Percentiles rank a stretch among this genome's conserved stretches.
Evolutionary conservation across 2,329 filamentous ascomycete genomes (phyloP).

Genomic region (Apiospora aurea): DNA sequence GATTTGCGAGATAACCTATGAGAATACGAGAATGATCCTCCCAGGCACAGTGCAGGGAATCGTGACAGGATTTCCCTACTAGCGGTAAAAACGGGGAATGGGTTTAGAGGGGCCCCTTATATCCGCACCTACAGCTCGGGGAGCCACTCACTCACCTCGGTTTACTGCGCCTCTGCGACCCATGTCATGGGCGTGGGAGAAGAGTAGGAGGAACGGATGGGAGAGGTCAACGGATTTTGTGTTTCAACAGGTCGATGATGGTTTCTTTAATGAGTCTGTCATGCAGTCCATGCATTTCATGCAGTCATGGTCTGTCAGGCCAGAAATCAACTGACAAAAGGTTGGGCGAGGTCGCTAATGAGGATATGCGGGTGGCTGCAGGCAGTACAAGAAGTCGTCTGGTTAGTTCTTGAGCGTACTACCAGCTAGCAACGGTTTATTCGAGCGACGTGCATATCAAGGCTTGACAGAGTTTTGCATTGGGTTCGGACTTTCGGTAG

Average conservation of each 20-base stretch:
- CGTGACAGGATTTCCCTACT: slow-evolving; percentile 1
- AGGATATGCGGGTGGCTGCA: slow-evolving; percentile 19
- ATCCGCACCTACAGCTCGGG: not conserved
- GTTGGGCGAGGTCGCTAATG: slow-evolving; percentile 7
- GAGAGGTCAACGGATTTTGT: not conserved
- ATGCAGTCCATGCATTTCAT: not conserved
- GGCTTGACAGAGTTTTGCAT: not conserved
- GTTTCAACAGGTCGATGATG: slow-evolving; percentile 4
- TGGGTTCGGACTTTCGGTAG: slow-evolving; percentile 18
- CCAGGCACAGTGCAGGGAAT: slow-evolving; percentile 5
- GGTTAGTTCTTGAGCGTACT: not conserved
- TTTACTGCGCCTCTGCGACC: slow-evolving; percentile 8
- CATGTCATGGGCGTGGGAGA: not conserved
- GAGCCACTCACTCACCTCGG: slow-evolving; percentile 7
- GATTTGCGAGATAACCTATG: slow-evolving; percentile 10
- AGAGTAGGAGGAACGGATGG: not conserved
- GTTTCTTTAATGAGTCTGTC: not conserved
- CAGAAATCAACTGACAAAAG: slow-evolving; percentile 10
- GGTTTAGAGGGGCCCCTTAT: slow-evolving; percentile 2
- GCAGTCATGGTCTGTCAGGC: slow-evolving; percentile 12
- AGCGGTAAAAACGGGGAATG: slow-evolving; percentile 17
- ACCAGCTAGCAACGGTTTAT: not conserved
- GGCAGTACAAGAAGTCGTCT: not conserved
- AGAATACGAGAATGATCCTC: slow-evolving; percentile 20
- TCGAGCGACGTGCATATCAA: slow-evolving; percentile 13